Conservation (phyloP, 345 rosid species). For the Eucalyptus brandiana region DNA sequence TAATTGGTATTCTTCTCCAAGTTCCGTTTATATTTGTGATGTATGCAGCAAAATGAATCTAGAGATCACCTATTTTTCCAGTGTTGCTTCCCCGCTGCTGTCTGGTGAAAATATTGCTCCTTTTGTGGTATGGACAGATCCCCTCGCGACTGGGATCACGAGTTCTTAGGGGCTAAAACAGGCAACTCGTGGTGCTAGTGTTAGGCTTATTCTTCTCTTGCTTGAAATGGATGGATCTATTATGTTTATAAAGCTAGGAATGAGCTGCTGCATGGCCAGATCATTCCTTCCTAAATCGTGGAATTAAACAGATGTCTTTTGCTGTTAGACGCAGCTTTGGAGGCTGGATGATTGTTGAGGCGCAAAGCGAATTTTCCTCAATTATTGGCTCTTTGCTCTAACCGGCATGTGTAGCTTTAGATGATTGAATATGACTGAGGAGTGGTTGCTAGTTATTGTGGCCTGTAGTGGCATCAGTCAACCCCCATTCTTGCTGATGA, state of each 20-base stretch:
- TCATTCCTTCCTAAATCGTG: not conserved
- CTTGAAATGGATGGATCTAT: not conserved
- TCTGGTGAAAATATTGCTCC: not conserved
- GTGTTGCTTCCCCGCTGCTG: not conserved
- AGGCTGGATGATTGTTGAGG: not conserved
- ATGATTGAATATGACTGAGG: not conserved
- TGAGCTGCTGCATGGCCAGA: not conserved
- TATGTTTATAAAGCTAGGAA: not conserved
- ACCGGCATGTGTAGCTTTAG: not conserved
- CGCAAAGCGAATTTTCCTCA: not conserved
- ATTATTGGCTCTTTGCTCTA: not conserved
- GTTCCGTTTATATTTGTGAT: not conserved
- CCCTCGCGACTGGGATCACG: not conserved
- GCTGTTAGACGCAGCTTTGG: not conserved
- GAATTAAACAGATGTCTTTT: not conserved
- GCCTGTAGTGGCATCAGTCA: not conserved
- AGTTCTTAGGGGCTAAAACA: not conserved
- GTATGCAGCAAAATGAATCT: not conserved
- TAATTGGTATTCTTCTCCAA: not conserved
- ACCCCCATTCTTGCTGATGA: not conserved
- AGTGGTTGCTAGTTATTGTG: not conserved
- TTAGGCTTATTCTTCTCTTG: not conserved
- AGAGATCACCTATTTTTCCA: not conserved
- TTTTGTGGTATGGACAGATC: not conserved
- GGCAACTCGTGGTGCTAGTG: not conserved